Conservation (phyloP, 495 filamentous ascomycete genomes). For the Aspergillus campestris region DNA sequence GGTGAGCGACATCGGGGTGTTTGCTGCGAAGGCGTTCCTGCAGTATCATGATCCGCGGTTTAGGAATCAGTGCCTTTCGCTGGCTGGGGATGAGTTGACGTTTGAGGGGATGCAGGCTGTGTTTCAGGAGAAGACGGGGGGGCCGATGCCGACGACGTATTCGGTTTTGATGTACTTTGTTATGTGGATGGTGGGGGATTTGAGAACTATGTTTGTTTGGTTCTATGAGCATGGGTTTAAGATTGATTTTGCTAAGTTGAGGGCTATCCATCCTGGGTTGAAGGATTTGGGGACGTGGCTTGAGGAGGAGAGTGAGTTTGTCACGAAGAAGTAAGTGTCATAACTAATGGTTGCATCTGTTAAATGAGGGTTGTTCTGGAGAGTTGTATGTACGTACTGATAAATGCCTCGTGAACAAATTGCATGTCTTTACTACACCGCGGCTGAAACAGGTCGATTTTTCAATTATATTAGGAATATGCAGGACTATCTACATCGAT, state of each 20-base stretch:
- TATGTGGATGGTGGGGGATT: conserved; percentile 42
- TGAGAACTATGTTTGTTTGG: conserved; percentile 55
- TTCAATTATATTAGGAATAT: background rate
- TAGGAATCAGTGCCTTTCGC: conserved; percentile 36
- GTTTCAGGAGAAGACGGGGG: conserved; percentile 43
- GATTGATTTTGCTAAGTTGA: conserved; percentile 47
- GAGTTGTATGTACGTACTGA: too few species aligned
- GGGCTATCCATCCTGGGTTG: conserved; percentile 40
- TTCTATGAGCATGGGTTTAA: conserved; percentile 54
- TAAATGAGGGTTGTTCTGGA: too few species aligned
- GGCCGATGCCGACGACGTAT: conserved; percentile 43
- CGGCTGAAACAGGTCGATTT: background rate
- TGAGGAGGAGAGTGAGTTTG: conserved; percentile 45
- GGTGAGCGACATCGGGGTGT: conserved; percentile 53
- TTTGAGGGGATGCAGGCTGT: conserved; percentile 37
- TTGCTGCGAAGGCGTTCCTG: conserved; percentile 54
- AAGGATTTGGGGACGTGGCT: conserved; percentile 55
- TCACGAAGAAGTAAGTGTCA: background rate
- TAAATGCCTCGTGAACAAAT: too few species aligned
- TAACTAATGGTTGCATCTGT: too few species aligned
- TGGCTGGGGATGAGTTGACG: conserved; percentile 54
- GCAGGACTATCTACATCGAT: background rate
- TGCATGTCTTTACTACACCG: too few species aligned
- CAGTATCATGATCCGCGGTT: conserved; percentile 30
- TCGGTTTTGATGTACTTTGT: conserved; percentile 26